phyloP scores from a whole-genome alignment of 345 rosid genomes.

The Firmiana major region DNA sequence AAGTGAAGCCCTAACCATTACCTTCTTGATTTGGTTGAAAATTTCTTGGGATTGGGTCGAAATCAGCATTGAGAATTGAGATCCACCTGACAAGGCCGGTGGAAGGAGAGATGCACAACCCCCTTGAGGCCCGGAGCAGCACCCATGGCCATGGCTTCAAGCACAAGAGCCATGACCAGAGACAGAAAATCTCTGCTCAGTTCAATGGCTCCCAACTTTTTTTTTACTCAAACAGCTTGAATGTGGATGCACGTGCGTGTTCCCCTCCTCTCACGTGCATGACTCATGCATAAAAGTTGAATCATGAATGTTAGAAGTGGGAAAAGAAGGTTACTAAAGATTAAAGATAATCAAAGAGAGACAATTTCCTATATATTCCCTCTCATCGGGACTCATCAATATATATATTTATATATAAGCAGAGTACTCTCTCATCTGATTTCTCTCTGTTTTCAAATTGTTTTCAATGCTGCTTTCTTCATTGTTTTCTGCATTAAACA shows the following conservation, averaged over 20 bases:
- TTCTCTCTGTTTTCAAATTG: background rate
- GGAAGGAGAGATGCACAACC: background rate
- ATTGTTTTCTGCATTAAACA: conserved; percentile 5
- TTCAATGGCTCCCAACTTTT: too few relatives aligned
- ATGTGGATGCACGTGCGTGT: conserved; percentile 32
- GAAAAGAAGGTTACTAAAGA: background rate
- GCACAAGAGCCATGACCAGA: background rate
- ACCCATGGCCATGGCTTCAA: background rate
- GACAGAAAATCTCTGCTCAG: background rate
- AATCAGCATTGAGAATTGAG: background rate
- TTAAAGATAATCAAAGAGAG: conserved; percentile 5
- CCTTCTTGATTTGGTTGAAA: background rate
- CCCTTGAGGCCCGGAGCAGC: background rate
- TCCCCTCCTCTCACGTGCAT: conserved; percentile 33
- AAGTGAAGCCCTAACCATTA: background rate
- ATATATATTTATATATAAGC: background rate
- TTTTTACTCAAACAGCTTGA: background rate
- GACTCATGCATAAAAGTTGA: conserved; percentile 7
- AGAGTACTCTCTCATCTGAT: conserved; percentile 15
- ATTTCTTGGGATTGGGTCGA: background rate
- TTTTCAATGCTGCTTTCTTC: conserved; percentile 10
- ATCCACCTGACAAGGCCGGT: conserved; percentile 3
- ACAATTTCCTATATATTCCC: conserved; percentile 38
- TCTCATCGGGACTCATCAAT: conserved; percentile 44
- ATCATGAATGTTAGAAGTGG: background rate